These are phyloP conservation scores for Massarina eburnea DNA, from an alignment of 2,329 filamentous ascomycete genomes.

Conservation along the genomic window DNA sequence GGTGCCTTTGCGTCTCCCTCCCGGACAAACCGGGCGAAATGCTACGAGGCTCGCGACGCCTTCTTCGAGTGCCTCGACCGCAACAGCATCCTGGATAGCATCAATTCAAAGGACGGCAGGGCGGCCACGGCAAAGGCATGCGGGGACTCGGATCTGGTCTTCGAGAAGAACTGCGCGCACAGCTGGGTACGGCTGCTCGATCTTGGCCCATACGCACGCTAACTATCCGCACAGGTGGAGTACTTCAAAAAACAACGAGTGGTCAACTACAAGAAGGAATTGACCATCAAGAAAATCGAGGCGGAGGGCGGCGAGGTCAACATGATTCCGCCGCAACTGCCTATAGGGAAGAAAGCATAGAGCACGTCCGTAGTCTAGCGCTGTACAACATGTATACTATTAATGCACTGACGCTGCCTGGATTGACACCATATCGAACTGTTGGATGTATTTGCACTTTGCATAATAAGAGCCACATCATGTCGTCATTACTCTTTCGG, in stretches of 20 bases:
- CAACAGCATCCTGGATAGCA: conserved; percentile 76
- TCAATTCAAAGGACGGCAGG: conserved; percentile 59
- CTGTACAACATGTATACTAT: conserved; percentile 33
- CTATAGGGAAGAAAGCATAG: conserved; percentile 24
- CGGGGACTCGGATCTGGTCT: conserved; percentile 61
- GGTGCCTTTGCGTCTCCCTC: conserved; percentile 76
- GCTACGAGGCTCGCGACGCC: conserved; percentile 85
- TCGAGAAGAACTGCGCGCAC: conserved; percentile 82
- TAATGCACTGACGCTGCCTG: conserved; percentile 11
- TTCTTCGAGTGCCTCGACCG: conserved; percentile 89
- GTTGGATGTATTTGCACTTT: no score
- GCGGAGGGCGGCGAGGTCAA: conserved; percentile 46
- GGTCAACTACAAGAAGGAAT: conserved; percentile 84
- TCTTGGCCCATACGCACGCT: background rate
- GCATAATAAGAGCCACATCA: no score
- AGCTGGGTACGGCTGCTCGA: conserved; percentile 74
- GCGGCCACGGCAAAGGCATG: conserved; percentile 56
- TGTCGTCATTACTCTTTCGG: background rate
- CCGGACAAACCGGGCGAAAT: conserved; percentile 75
- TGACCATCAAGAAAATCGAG: conserved; percentile 55
- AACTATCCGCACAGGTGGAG: conserved; percentile 64
- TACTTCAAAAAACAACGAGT: conserved; percentile 98
- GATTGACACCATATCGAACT: no score
- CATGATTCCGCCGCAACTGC: conserved; percentile 37
- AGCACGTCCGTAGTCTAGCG: conserved; percentile 1